Base-by-base conservation (phyloP, 495 filamentous ascomycete species). In the Tuber melanosporum region DNA sequence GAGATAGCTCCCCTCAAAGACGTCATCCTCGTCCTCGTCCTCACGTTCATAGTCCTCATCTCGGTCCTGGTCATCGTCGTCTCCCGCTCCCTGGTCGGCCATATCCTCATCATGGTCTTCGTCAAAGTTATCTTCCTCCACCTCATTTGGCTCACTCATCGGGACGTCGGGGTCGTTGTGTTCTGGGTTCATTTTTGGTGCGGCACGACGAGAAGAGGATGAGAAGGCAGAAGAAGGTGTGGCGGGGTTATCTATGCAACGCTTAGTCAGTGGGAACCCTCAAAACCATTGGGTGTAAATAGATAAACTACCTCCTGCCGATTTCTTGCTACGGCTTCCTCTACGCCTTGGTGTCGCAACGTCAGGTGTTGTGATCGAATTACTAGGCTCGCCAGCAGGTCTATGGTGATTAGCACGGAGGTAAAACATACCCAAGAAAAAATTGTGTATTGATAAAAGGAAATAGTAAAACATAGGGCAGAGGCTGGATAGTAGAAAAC, bases 1-100 rank as follows among this genome's bases (percentile, higher is more conserved):
- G 76, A 96, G 91, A 78, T 90, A 88, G 75, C 89, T 87, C 70
- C 89, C 90, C 57, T 89, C 88, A 83, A 97, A 97, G 0, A 92
- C 92, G 83, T 97, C 94, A 75, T 90, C 86, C 52, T 86, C 86
- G 57, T 82, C 92, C 42, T 88, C 86, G 73, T 86, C 85, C 45
- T 80, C 82, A 41, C 84, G 82, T 46, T 86, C 85, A 52, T 86
- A 87, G 52, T 88, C 87, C 70, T 87, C 87, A 73, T 86, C 88
- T 42, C 86, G 87, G 57, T 86, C 86, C 41, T 87, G 84, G n/a
- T 88, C 87, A 57, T 87, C 85, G 74, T 83, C 85, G 39, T 88
- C 88, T 19, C 87, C 86, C 32, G 79, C 78, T 42, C 75, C 76
- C 78, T 73, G 41, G 75, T 86, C 85, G 9, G 84, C 87, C 78